Evolutionary conservation across 1,139 yeast genomes (phyloP), one percentile per base, ranked within the genome.

Genomic region (Hanseniaspora sp.): DNA sequence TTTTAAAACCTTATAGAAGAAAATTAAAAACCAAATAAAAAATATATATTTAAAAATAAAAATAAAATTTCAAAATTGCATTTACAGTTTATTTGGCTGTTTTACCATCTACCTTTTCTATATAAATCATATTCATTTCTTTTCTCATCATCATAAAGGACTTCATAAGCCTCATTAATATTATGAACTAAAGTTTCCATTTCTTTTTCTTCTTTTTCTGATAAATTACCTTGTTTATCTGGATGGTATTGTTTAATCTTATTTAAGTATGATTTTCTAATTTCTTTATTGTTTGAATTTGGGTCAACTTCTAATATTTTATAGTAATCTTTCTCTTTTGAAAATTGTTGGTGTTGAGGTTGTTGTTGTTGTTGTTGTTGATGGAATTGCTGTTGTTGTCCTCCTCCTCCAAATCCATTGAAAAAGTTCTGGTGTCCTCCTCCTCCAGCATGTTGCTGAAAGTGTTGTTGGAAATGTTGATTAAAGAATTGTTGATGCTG

Each of bases 111-210:
- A 7, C 43, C 58, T 23, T 18, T 46, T 52, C 61, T 59, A 5
- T 58, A 85, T 39, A 72, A 61, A 63, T 86, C 95, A 63, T 84
- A 86, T 53, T 83, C 74, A 56, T 73, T 78, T 56, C 82, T 76
- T 57, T 77, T 71, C 52, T 82, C 86, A 2, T 77, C 76, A 60
- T 84, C 79, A 9, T 90, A 78, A 48, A 92, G 72, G 3, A 84
- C 82, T 64, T 90, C 97, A 66, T 92, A 90, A 0, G 98, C 98
- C 64, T 84, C 87, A 67, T 92, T 92, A 59, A 92, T 86, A 53
- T 83, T 90, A 56, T 95, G 88, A 94, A 92, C 92, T 63, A 85
- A 86, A 46, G 73, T 72, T 67, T 87, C 95, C 42, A 84, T 83
- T 58, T 84, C 77, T 31, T 83, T 88, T n/a, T 79, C 75, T 60